These are phyloP conservation scores for Ascocoryne sarcoides DNA, from an alignment of 2,329 filamentous ascomycete species.

Conservation along the genomic window DNA sequence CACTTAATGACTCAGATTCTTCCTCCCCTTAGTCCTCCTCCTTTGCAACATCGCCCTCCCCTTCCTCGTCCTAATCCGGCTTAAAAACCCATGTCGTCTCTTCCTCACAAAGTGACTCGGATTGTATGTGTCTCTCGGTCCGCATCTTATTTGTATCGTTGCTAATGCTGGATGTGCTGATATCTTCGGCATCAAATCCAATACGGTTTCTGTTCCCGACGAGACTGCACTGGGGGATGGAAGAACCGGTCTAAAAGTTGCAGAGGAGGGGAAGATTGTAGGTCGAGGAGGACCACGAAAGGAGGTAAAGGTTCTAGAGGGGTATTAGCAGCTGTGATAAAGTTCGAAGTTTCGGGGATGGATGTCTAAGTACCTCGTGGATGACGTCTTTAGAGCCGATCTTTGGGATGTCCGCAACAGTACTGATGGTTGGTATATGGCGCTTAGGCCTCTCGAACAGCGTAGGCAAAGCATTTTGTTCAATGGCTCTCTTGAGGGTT, in stretches of 20 bases:
- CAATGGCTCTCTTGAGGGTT: constrained; percentile 1
- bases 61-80: constrained; percentile 26
- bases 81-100: constrained; percentile 30
- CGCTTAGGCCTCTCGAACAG: constrained; percentile 19
- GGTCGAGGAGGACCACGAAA: constrained; percentile 23
- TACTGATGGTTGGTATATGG: constrained; percentile 8
- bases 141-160: constrained; percentile 26
- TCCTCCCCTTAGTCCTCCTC: constrained; percentile 27
- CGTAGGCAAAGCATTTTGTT: constrained; percentile 26
- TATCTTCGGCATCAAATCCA: constrained; percentile 26
- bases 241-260: constrained; percentile 7
- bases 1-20: constrained; percentile 29
- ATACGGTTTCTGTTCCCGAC: neutral
- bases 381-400: constrained; percentile 7
- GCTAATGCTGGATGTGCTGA: constrained; percentile 25
- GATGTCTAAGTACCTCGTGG: constrained; percentile 16
- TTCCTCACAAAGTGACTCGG: constrained; percentile 31
- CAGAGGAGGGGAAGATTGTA: constrained; percentile 16
- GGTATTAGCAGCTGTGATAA: constrained; percentile 5
- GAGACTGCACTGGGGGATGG: neutral
- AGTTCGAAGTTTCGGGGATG: neutral
- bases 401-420: constrained; percentile 7
- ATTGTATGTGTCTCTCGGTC: constrained; percentile 28
- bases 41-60: constrained; percentile 24
- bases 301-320: constrained; percentile 25